Evolutionary conservation across 441 rosid species (phyloP), one percentile per base, ranked within the genome.

Genomic region (Aleurites moluccanus): DNA sequence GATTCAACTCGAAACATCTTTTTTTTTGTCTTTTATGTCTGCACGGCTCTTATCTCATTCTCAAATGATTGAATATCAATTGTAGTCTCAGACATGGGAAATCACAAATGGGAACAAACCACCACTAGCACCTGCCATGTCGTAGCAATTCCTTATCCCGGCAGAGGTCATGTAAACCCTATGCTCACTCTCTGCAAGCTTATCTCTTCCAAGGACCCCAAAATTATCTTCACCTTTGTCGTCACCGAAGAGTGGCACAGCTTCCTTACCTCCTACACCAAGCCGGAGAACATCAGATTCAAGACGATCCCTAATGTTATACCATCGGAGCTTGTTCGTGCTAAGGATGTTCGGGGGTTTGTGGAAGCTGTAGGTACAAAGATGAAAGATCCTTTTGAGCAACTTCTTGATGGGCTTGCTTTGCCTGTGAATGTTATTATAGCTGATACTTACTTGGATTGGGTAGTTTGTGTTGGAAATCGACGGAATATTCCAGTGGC

Each of bases 101-200:
- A 0, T 16, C 3, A 2, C 7, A 40, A 38, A 38, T 28, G 0
- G 50, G 3, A n/a, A 2, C 52, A 10, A n/a, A 10, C 25, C 0
- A 40, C 4, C 49, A 25, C 33, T 18, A 16, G 6, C 64, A 62
- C n/a, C 21, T 4, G 66, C 73, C 97, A 89, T 70, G 72, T 88
- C 25, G 80, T 91, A 64, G 94, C 96, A 1, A n/a, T 93, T 72
- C 88, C 97, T 1, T 88, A 70, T 74, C 97, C 98, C 0, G 94
- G 92, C 1, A 75, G 95, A 78, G 97, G 97, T 77, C 96, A 91
- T 73, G 35, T 91, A 83, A 91, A 91, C 77, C 92, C 92, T 11
- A 91, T 88, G 94, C 80, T 86, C 83, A 85, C 78, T 81, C 83
- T 91, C 73, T 91, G 90, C 88, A 84, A 82, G 64, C 42, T 61